Percentiles rank a stretch among this genome's conserved stretches.
Conservation (phyloP, 2,329 filamentous ascomycete genomes). For the Pyrenochaeta sp. region DNA sequence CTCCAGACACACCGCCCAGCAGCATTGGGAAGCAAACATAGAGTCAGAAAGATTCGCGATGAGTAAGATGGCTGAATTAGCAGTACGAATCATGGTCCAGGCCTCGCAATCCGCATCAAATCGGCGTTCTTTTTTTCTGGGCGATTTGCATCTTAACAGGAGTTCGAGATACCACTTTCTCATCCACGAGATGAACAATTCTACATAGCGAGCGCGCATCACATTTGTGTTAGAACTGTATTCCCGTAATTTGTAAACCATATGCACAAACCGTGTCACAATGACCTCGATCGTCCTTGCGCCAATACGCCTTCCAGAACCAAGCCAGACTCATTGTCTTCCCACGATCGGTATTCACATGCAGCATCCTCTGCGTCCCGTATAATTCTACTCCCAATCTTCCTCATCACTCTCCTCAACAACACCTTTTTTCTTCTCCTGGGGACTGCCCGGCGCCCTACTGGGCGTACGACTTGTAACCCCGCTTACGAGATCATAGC, state of each 20-base stretch:
- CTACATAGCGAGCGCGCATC: background rate
- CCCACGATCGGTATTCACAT: background rate
- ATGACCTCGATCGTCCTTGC: background rate
- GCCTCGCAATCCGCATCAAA: background rate
- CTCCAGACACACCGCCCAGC: slow-evolving; percentile 40
- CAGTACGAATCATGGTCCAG: background rate
- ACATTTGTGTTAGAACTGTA: background rate
- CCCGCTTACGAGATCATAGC: slow-evolving; percentile 88
- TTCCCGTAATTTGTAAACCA: background rate
- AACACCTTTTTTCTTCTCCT: slow-evolving; percentile 56
- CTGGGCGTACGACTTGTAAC: slow-evolving; percentile 73
- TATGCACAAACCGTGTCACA: background rate
- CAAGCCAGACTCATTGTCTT: background rate
- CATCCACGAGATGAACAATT: background rate
- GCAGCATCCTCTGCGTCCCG: background rate
- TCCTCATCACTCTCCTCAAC: slow-evolving; percentile 71
- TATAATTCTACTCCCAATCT: slow-evolving; percentile 75
- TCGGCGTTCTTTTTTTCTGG: slow-evolving; percentile 1
- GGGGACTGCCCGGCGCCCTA: slow-evolving; percentile 66
- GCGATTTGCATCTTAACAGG: background rate
- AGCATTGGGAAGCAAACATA: slow-evolving; percentile 22
- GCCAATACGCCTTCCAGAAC: background rate
- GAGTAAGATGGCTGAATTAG: background rate
- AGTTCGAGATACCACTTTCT: slow-evolving; percentile 11
- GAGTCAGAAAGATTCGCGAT: background rate